Evolutionary conservation across 2,329 filamentous ascomycete species (phyloP).

Genomic region (Elsinoe necatrix): DNA sequence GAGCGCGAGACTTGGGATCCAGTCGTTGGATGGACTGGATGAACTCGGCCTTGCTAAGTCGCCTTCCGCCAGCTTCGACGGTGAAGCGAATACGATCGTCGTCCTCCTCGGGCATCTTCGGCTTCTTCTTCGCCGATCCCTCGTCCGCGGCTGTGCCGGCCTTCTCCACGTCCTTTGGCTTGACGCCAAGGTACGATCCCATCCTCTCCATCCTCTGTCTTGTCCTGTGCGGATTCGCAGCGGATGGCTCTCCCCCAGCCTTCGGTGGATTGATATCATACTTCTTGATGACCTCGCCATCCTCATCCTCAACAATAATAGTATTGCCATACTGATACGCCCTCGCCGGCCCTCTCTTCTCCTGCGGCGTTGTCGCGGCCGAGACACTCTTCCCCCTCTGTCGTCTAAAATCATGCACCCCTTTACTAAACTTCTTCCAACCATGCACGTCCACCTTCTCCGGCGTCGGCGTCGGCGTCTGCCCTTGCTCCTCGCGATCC

Average conservation of each 20-base stretch:
- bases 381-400: slow-evolving; percentile 18
- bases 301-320: slow-evolving; percentile 81
- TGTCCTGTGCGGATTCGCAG: slow-evolving; percentile 25
- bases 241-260: slow-evolving; percentile 37
- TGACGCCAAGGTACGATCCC: slow-evolving; percentile 48
- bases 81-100: slow-evolving; percentile 68
- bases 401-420: background rate
- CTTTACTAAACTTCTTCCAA: slow-evolving; percentile 28
- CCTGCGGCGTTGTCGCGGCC: slow-evolving; percentile 29
- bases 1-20: slow-evolving; percentile 55
- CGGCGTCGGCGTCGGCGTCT: slow-evolving; percentile 52
- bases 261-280: slow-evolving; percentile 59
- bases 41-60: slow-evolving; percentile 76
- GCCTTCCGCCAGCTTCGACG: slow-evolving; percentile 60
- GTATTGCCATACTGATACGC: slow-evolving; percentile 83
- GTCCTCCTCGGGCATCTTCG: slow-evolving; percentile 46
- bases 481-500: slow-evolving; percentile 37
- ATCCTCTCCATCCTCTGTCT: slow-evolving; percentile 40
- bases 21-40: slow-evolving; percentile 64
- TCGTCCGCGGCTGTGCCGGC: slow-evolving; percentile 25
- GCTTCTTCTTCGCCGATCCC: slow-evolving; percentile 15
- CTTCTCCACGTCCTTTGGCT: slow-evolving; percentile 16
- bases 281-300: slow-evolving; percentile 78
- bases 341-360: slow-evolving; percentile 59
- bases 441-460: slow-evolving; percentile 76